Base-by-base conservation (phyloP, 805 yeast species). In the Spathaspora boniae region DNA sequence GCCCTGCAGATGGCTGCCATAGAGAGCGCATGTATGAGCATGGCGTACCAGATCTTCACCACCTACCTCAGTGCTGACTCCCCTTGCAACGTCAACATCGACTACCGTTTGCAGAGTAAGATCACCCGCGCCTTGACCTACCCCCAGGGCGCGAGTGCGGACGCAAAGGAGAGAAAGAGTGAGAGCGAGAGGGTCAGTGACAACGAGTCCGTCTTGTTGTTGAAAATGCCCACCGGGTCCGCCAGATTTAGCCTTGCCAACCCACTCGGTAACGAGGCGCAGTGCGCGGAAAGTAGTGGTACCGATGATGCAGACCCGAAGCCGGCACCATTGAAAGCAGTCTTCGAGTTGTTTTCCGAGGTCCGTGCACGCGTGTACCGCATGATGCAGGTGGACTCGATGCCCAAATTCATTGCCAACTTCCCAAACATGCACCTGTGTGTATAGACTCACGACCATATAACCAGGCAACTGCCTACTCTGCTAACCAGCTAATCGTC, bases 311-410 rank as follows among this genome's bases (percentile, higher is more conserved):
- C n/a, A n/a, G n/a, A n/a, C n/a, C n/a, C n/a, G n/a, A n/a, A n/a
- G n/a, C n/a, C n/a, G n/a, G n/a, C n/a, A n/a, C n/a, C n/a, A n/a
- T 29, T 41, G 9, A 36, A 23, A 12, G 40, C 43, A 7, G 27
- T 40, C 29, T 41, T 41, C 16, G 34, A 36, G 7, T 34, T 46
- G 1, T 41, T 51, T 34, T 68, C 67, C n/a, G 60, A 62, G 15
- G 74, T 82, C 5, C 63, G 68, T n/a, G 34, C 46, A 8, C 72
- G 72, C 29, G 68, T 82, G 33, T 72, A 71, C 45, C 59, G 65
- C 27, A 57, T 86, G 56, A 78, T 86, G 82, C 83, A 81, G 45
- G 68, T 56, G 23, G 94, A 86, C 58, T 82, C 93, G 6, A 67
- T 82, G 26, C 84, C 84, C 3, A 85, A 84, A 52, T 85, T 86